Evolutionary conservation across 345 rosid genomes (phyloP), one percentile per base, ranked within the genome.

Genomic region (Corchorus olitorius): DNA sequence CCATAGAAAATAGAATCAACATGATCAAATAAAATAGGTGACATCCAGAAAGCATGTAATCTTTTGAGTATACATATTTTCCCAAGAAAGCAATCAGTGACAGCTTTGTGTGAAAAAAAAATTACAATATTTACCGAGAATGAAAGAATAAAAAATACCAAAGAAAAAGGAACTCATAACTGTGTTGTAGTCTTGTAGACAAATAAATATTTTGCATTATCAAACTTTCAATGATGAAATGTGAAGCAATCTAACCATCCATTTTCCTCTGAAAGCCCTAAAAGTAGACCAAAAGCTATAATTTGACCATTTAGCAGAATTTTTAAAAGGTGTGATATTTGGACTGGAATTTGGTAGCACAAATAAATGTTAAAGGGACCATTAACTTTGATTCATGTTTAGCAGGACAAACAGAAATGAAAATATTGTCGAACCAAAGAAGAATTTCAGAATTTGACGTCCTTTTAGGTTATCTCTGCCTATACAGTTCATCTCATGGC

Each of bases 31-130:
- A 60, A 53, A 45, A 13, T 15, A 34, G 15, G 16, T 52, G 46
- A 70, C 27, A 70, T 22, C 33, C 27, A 70, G 8, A 70, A 52
- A 70, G 48, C 46, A 70, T 20, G 58, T 50, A 34, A 69, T 50
- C 59, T 50, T 59, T 69, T 19, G 1, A 59, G 37, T 69, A 16
- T 33, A 69, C 41, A 50, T 50, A 69, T 52, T 69, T 50, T 9
- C 60, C 34, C 61, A 9, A 34, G 46, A 52, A 52, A 45, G 34
- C 60, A 70, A 34, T 15, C 34, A 50, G 27, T 16, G 27, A 50
- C 15, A 50, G 22, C 15, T 50, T 39, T 39, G 45, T 33, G 19
- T 48, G 6, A 2, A 34, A 70, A 39, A n/a, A 33, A 69, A 37
- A 9, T 50, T 52, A 58, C 49, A 50, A 70, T 17, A 3, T 16